These are phyloP conservation scores for Aspergillus fructus DNA, from an alignment of 2,329 filamentous ascomycete genomes.

Conservation along the genomic window DNA sequence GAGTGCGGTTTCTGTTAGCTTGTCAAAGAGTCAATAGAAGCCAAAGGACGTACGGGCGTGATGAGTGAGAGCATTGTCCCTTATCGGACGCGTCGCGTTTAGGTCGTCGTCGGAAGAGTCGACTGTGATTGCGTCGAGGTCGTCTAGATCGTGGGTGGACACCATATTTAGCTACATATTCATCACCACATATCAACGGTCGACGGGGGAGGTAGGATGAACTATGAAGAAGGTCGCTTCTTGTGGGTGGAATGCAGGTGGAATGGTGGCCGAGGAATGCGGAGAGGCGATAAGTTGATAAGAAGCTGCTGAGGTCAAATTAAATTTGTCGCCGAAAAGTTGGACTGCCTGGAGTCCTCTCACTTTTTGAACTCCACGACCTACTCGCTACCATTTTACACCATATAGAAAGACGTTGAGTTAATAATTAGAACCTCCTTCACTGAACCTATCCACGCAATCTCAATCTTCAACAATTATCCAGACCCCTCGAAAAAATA, in stretches of 20 bases:
- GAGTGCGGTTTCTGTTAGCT: conserved; percentile 17
- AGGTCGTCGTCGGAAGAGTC: conserved; percentile 45
- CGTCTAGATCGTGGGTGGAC: conserved; percentile 23
- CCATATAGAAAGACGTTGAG: not conserved
- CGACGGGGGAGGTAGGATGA: not conserved
- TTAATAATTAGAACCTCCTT: not conserved
- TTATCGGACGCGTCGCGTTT: conserved; percentile 35
- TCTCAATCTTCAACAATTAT: not conserved
- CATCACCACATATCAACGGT: not conserved
- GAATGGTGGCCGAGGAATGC: conserved; percentile 6
- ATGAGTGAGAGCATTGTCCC: conserved; percentile 8
- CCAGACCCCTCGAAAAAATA: not conserved
- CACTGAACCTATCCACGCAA: not conserved
- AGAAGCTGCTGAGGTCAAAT: conserved; percentile 18
- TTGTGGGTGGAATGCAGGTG: not conserved
- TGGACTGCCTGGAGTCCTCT: conserved; percentile 8
- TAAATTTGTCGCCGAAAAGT: conserved; percentile 14
- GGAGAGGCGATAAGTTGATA: conserved; percentile 21
- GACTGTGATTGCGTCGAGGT: conserved; percentile 27
- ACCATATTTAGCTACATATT: conserved; percentile 22
- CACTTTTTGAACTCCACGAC: not conserved
- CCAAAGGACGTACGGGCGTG: conserved; percentile 12
- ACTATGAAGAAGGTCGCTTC: not conserved
- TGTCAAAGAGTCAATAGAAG: not conserved
- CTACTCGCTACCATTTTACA: not conserved